phyloP scores from a whole-genome alignment of 2,329 filamentous ascomycete species.

The Dryadomyces quercus-mongolicae region DNA sequence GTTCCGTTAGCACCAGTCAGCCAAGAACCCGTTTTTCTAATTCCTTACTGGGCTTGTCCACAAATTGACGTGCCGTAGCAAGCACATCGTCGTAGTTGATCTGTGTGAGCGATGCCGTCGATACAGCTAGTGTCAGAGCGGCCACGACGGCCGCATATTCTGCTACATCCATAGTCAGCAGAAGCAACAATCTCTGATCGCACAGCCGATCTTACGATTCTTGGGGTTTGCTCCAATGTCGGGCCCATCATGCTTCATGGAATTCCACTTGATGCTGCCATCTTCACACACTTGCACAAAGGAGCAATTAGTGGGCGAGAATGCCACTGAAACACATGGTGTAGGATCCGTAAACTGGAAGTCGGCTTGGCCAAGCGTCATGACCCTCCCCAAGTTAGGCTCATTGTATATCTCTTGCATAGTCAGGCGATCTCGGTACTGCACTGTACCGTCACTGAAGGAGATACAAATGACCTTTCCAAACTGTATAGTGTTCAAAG shows the following conservation, averaged over 20 bases:
- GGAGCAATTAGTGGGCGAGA: conserved; percentile 49
- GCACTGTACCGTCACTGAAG: conserved; percentile 69
- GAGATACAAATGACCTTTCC: conserved; percentile 60
- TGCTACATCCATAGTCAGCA: conserved; percentile 21
- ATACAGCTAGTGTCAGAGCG: conserved; percentile 41
- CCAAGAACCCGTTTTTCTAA: not conserved
- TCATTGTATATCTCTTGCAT: conserved; percentile 58
- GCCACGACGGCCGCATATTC: conserved; percentile 48
- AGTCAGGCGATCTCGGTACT: conserved; percentile 65
- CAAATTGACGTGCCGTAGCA: conserved; percentile 47
- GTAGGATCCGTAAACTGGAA: conserved; percentile 59
- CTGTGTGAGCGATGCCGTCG: conserved; percentile 31
- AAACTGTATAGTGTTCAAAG: conserved; percentile 54
- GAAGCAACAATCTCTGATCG: conserved; percentile 2
- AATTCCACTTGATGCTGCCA: conserved; percentile 46
- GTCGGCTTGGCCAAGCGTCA: conserved; percentile 62
- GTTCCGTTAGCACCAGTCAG: not conserved
- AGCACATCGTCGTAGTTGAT: conserved; percentile 59
- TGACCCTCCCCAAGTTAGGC: conserved; percentile 51
- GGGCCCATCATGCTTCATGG: conserved; percentile 34
- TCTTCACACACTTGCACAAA: conserved; percentile 46
- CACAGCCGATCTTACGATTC: conserved; percentile 28
- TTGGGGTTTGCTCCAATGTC: conserved; percentile 35
- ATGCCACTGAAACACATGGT: conserved; percentile 36
- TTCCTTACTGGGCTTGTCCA: conserved; percentile 22